phyloP scores from a whole-genome alignment of 2,329 filamentous ascomycete species.

The Ceratocystiopsis sp. region DNA sequence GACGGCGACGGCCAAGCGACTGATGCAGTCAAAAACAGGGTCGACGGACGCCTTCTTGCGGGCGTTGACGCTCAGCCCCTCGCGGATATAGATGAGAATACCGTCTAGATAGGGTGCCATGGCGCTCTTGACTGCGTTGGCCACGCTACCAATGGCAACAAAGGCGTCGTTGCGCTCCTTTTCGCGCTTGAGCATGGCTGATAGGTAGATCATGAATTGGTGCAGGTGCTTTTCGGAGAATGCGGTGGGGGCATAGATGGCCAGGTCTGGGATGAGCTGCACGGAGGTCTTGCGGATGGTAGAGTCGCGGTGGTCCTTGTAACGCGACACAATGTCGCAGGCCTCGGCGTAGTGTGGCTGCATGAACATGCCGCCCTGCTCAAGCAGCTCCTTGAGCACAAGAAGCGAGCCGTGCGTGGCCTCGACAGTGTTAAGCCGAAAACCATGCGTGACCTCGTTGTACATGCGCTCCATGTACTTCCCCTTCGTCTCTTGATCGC shows the following conservation, averaged over 20 bases:
- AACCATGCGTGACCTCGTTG: conserved; percentile 62
- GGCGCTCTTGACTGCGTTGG: conserved; percentile 86
- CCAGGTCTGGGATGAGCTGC: conserved; percentile 77
- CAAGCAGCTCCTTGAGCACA: conserved; percentile 78
- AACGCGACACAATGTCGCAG: conserved; percentile 80
- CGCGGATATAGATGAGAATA: conserved; percentile 82
- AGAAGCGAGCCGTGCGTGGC: conserved; percentile 87
- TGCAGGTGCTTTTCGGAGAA: conserved; percentile 80
- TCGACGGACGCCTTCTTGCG: conserved; percentile 46
- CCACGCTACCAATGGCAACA: conserved; percentile 87
- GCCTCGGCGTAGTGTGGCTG: conserved; percentile 82
- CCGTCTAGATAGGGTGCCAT: conserved; percentile 92
- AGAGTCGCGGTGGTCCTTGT: conserved; percentile 81
- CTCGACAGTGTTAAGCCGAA: conserved; percentile 68
- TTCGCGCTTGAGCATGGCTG: conserved; percentile 83
- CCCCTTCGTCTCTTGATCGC: conserved; percentile 75
- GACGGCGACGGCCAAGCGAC: conserved; percentile 84
- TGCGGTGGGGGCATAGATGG: conserved; percentile 79
- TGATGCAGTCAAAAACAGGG: conserved; percentile 94
- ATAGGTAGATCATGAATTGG: conserved; percentile 93
- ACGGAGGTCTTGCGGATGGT: conserved; percentile 84
- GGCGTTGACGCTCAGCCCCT: conserved; percentile 71
- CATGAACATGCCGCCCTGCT: conserved; percentile 99
- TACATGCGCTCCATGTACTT: conserved; percentile 86
- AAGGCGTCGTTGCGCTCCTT: conserved; percentile 92